phyloP scores from a whole-genome alignment of 352 stramenopile genomes.

The Pythium biforme region DNA sequence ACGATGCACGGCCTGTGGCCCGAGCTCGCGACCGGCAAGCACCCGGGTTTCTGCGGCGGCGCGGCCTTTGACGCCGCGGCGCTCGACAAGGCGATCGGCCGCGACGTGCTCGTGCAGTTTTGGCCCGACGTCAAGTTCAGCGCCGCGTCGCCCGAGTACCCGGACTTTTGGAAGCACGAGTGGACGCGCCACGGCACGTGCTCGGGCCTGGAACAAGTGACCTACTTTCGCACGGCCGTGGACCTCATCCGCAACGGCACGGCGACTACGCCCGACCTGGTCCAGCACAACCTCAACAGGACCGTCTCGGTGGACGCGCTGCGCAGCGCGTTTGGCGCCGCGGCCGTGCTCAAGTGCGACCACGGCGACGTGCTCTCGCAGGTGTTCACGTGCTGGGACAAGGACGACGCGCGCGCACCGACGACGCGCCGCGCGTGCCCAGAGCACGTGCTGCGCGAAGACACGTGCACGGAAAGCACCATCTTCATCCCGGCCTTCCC shows the following conservation, averaged over 20 bases:
- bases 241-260: slow-evolving; percentile 75
- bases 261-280: slow-evolving; percentile 52
- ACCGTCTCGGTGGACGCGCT: slow-evolving; percentile 45
- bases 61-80: slow-evolving; percentile 65
- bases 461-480: slow-evolving; percentile 54
- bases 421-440: slow-evolving; percentile 56
- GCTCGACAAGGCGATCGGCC: slow-evolving; percentile 64
- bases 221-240: slow-evolving; percentile 86
- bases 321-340: slow-evolving; percentile 32
- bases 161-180: slow-evolving; percentile 92
- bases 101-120: slow-evolving; percentile 69
- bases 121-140: slow-evolving; percentile 88
- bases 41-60: slow-evolving; percentile 72
- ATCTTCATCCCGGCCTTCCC: slow-evolving; percentile 64
- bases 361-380: slow-evolving; percentile 55
- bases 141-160: slow-evolving; percentile 49
- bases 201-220: slow-evolving; percentile 77
- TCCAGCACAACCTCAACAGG: slow-evolving; percentile 61
- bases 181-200: slow-evolving; percentile 94
- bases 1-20: slow-evolving; percentile 91
- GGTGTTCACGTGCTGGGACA: slow-evolving; percentile 82
- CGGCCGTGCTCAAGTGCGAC: slow-evolving; percentile 46
- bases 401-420: slow-evolving; percentile 52
- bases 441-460: slow-evolving; percentile 60
- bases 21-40: slow-evolving; percentile 58